Percentiles rank a stretch among this genome's conserved stretches.
Evolutionary conservation across 805 yeast genomes (phyloP).

Genomic region (Ogataea henricii): DNA sequence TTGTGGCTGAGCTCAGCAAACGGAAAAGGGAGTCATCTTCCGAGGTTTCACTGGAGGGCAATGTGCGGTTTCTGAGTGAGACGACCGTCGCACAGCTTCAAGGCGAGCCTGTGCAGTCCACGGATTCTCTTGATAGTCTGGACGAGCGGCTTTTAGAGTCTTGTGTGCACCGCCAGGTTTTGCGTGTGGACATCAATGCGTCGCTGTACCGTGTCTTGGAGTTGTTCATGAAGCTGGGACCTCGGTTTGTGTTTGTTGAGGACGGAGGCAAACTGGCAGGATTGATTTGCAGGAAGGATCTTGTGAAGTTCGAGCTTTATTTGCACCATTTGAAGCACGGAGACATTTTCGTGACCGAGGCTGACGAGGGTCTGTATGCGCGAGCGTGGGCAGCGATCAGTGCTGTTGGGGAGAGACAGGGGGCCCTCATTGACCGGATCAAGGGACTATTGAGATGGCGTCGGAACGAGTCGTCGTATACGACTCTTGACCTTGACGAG

Average conservation of each 20-base stretch:
- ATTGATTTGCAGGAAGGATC: conserved; percentile 81
- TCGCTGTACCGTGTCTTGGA: conserved; percentile 64
- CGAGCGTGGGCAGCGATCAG: conserved; percentile 20
- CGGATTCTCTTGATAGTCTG: neutral
- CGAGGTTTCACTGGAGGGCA: conserved; percentile 5
- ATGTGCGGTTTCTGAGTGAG: conserved; percentile 20
- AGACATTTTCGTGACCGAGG: conserved; percentile 25
- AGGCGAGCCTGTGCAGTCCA: neutral
- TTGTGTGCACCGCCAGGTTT: conserved; percentile 56
- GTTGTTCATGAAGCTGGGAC: conserved; percentile 78
- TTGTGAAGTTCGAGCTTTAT: conserved; percentile 59
- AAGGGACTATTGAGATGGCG: neutral
- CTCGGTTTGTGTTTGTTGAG: conserved; percentile 69
- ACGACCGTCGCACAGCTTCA: conserved; percentile 5
- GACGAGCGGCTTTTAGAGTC: conserved; percentile 28
- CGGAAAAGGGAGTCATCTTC: conserved; percentile 18
- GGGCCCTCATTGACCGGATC: neutral
- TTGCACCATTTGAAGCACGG: conserved; percentile 33
- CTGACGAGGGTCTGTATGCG: conserved; percentile 24
- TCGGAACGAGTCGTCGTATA: conserved; percentile 1
- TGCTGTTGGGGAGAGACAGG: conserved; percentile 4
- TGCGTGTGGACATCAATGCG: conserved; percentile 54
- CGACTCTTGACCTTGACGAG: conserved; percentile 14
- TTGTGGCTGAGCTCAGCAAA: conserved; percentile 33
- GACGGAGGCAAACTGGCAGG: conserved; percentile 67